Evolutionary conservation across 1,139 yeast species (phyloP).

Genomic region (Candida mesenterica): DNA sequence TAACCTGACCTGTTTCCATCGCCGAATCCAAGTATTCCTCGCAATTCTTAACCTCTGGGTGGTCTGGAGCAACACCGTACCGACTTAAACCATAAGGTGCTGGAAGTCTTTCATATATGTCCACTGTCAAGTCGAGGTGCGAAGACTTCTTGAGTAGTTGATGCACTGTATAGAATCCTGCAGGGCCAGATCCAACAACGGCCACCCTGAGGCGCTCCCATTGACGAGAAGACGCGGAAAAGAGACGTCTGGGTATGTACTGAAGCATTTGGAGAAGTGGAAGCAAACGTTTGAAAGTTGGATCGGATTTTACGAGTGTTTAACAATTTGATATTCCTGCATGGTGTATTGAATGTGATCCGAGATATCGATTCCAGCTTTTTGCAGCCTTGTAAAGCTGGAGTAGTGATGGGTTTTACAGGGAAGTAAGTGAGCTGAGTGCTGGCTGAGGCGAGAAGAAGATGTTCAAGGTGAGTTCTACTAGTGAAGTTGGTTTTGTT

Average conservation of each 20-base stretch:
- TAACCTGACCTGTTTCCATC: constrained; percentile 44
- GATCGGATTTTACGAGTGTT: no score
- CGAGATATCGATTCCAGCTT: no score
- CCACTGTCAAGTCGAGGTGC: constrained; percentile 47
- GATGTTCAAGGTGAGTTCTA: no score
- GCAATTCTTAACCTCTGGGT: constrained; percentile 91
- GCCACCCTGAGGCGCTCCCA: constrained; percentile 40
- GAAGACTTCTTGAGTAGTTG: constrained; percentile 57
- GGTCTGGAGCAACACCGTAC: constrained; percentile 99
- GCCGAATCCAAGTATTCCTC: constrained; percentile 75
- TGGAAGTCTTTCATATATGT: constrained; percentile 77
- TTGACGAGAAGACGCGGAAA: neutral
- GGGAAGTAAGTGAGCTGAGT: no score
- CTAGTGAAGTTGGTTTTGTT: no score
- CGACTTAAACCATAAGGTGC: constrained; percentile 90
- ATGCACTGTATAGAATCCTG: constrained; percentile 89
- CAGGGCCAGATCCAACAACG: constrained; percentile 93
- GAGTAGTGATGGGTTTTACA: no score
- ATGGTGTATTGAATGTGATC: no score
- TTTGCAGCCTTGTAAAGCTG: no score
- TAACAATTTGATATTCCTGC: no score
- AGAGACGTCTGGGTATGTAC: constrained; percentile 4
- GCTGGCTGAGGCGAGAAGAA: no score
- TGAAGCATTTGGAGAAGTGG: constrained; percentile 1
- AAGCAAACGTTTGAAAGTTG: neutral